Evolutionary conservation across 2,329 filamentous ascomycete genomes (phyloP), one percentile per base, ranked within the genome.

Genomic region (Aureobasidium sp.): DNA sequence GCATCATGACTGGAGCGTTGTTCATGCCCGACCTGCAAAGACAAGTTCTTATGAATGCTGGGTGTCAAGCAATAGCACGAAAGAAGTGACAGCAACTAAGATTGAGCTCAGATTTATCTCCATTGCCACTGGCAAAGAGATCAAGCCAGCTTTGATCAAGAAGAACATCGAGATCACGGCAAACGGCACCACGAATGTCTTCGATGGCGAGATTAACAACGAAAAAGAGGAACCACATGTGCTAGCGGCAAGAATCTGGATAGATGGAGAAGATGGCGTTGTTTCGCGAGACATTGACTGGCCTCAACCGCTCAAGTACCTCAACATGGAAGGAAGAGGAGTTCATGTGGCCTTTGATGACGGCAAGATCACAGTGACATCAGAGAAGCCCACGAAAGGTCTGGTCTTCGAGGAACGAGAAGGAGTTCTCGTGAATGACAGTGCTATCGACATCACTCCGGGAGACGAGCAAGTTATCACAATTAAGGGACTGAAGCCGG

Each of bases 31-130:
- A 49, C 80, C 82, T 29, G 79, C 81, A 5, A 78, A 78, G 63
- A 77, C 72, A 3, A 81, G 79, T 69, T 75, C 78, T 41, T 84
- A 78, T 67, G 79, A 83, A 66, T 72, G 83, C 59, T 85, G 82
- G 82, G 76, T 82, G n/a, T 78, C 78, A 6, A 83, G 84, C 68
- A 92, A 93, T 70, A 89, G 73, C 57, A 73, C 74, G 3, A 72
- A 74, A 8, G 74, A 79, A 11, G 68, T 77, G 34, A 77, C 74
- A 1, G 77, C 77, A 7, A 93, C 75, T 92, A 57, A 57, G 14
- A 77, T 82, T 10, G 78, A 78, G 51, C 74, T 84, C 5, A 79
- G 76, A 21, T 84, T 82, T 70, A 76, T 85, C 63, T 83, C 80
- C 16, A 73, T 84, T 63, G 75, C 74, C 51, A 81, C 79, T 3